Evolutionary conservation across 306 rosid genomes (phyloP).

Genomic region (Rosa rugosa): DNA sequence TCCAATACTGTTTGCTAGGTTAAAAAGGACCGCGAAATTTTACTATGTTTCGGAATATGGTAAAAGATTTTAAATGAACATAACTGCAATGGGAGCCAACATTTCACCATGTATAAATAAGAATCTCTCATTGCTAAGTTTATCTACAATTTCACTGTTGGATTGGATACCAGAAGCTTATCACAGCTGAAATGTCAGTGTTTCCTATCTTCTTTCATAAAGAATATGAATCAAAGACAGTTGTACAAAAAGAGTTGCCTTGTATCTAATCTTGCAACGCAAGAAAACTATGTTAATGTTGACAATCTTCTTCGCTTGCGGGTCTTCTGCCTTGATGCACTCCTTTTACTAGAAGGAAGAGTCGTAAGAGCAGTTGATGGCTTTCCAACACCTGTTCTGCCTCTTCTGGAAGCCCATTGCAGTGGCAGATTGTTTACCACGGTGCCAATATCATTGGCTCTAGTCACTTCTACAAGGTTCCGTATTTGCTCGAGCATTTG

Average conservation of each 20-base stretch:
- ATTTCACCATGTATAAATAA: constrained; percentile 12
- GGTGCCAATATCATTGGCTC: constrained; percentile 53
- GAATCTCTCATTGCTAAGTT: background rate
- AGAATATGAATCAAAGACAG: constrained; percentile 3
- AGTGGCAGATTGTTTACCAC: constrained; percentile 72
- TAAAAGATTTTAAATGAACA: background rate
- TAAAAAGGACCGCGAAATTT: background rate
- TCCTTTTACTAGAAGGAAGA: constrained; percentile 37
- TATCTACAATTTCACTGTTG: constrained; percentile 15
- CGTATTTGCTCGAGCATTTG: constrained; percentile 79
- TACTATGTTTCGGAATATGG: background rate
- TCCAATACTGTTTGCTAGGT: background rate
- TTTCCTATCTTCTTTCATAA: background rate
- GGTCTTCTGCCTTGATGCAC: constrained; percentile 36
- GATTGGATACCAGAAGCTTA: background rate
- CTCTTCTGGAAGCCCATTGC: constrained; percentile 60
- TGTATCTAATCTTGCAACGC: constrained; percentile 10
- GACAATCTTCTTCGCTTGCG: constrained; percentile 56
- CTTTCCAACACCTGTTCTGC: constrained; percentile 54
- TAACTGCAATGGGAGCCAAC: background rate
- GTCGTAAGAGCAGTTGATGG: constrained; percentile 37
- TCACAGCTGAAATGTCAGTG: background rate
- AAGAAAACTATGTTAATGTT: constrained; percentile 42
- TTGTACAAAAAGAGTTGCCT: background rate
- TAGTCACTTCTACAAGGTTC: constrained; percentile 65